Evolutionary conservation across 768 basidiomycete species (phyloP), one percentile per base, ranked within the genome.

Genomic region (Kwoniella sp.): DNA sequence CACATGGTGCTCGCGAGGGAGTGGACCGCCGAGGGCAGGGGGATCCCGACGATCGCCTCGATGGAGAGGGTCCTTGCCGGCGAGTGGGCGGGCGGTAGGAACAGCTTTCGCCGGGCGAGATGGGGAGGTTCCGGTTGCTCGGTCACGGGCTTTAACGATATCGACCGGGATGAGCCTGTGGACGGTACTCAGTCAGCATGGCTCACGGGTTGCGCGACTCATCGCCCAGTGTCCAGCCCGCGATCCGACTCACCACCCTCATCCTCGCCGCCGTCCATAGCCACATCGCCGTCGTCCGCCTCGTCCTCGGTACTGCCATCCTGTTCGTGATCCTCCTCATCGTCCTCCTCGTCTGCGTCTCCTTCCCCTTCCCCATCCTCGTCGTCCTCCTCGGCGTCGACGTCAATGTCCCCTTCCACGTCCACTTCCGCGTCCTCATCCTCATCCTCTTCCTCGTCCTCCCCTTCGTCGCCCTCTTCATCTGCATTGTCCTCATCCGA

Each of bases 31-130:
- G 82, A 83, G 3, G 89, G 89, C 59, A 92, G 87, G 1, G 92
- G 88, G 50, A 96, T 82, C 17, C 89, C 89, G 57, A 87, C 89
- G 55, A 93, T 83, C 15, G 91, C 90, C 75, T 93, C 91, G 5
- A 95, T 84, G 6, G 85, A 84, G 70, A 84, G 89, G 0, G 87
- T 80, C 26, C 83, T 79, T n/a, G 73, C 66, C 9, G 53, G 49
- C 2, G 47, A 48, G 23, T 38, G 22, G 37, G 58, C 63, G 8
- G 60, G 11, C 0, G 73, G 73, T n/a, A 46, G 43, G 53, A 76
- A 73, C 26, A 73, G 63, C 5, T 47, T 43, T 15, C 71, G 71
- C 3, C 75, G 68, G 33, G 65, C 52, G n/a, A 68, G 56, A 23
- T 73, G 56, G 1, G 75, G 71, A 5, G 71, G 73, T 23, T 46